Conservation (phyloP, 2,329 filamentous ascomycete species). For the Colletotrichum chlorophyti region DNA sequence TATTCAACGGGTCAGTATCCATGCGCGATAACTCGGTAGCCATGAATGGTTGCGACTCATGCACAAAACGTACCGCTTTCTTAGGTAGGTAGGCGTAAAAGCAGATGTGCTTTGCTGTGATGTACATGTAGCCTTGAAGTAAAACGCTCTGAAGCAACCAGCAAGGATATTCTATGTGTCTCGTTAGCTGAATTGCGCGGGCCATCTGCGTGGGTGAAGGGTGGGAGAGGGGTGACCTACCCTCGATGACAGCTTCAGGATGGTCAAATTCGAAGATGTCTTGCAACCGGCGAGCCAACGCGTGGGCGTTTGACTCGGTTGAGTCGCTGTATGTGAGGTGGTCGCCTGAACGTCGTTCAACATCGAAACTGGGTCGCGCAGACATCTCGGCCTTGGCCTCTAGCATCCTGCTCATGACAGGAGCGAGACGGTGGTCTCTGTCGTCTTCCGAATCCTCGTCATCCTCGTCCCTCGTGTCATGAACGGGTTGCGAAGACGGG, state of each 20-base stretch:
- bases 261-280: conserved; percentile 86
- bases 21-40: conserved; percentile 1
- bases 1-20: conserved; percentile 38
- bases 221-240: conserved; percentile 45
- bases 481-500: conserved; percentile 6
- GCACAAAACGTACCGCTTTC: conserved; percentile 73
- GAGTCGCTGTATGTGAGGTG: conserved; percentile 37
- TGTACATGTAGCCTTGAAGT: conserved; percentile 94
- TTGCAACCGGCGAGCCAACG: conserved; percentile 74
- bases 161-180: conserved; percentile 79
- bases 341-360: conserved; percentile 53
- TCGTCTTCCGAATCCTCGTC: conserved; percentile 17
- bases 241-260: conserved; percentile 83
- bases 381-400: conserved; percentile 73
- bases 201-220: not conserved
- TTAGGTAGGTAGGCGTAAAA: conserved; percentile 98
- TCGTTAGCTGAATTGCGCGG: conserved; percentile 27
- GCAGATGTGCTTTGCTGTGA: conserved; percentile 90
- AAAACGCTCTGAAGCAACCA: conserved; percentile 92
- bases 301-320: conserved; percentile 53
- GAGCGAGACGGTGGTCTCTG: conserved; percentile 61
- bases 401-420: conserved; percentile 80
- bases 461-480: conserved; percentile 21
- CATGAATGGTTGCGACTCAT: too few relatives aligned
- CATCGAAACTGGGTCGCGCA: conserved; percentile 63